Evolutionary conservation across 345 rosid genomes (phyloP), one percentile per base, ranked within the genome.

Genomic region (Salix purpurea): DNA sequence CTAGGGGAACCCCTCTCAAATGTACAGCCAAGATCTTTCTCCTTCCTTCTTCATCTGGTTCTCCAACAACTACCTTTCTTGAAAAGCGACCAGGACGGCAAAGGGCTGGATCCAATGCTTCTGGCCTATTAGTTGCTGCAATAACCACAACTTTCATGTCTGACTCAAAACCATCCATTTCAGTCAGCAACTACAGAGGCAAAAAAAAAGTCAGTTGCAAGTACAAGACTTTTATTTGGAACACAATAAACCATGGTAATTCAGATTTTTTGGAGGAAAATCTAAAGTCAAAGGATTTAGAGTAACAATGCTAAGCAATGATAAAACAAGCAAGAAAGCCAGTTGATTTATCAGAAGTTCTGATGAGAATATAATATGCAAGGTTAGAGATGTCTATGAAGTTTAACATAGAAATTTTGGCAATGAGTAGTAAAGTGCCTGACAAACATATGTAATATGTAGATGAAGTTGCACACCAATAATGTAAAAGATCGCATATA

Each of bases 21-120:
- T 93, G 99, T 12, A 93, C 86, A 1, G 97, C 88, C 87, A 96
- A 86, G 73, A 96, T 96, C 77, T 88, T 91, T 81, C 84, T 85
- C 82, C 98, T 90, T 46, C 98, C 99, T 86, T 93, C 97, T 86
- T 91, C 90, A 70, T 93, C 91, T 21, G 99, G 99, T 83, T 93
- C 98, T 80, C 94, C 94, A 1, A 93, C 98, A 72, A 90, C 79
- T 19, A 93, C 96, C 80, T 91, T 96, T 77, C 99, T 90, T 4
- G 99, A 96, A 91, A 96, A 96, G 40, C 99, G 90, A 71, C 99
- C 98, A 23, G 99, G 96, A 28, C 98, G 91, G 79, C 99, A 93
- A 56, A 96, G 96, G 58, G 99, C 98, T 2, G 91, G 84, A 81
- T 96, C 99, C 84, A 96, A 82, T 18, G 98, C 96, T 76, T 91